Conservation (phyloP, 352 stramenopile species). For the Globisporangium yorkense region DNA sequence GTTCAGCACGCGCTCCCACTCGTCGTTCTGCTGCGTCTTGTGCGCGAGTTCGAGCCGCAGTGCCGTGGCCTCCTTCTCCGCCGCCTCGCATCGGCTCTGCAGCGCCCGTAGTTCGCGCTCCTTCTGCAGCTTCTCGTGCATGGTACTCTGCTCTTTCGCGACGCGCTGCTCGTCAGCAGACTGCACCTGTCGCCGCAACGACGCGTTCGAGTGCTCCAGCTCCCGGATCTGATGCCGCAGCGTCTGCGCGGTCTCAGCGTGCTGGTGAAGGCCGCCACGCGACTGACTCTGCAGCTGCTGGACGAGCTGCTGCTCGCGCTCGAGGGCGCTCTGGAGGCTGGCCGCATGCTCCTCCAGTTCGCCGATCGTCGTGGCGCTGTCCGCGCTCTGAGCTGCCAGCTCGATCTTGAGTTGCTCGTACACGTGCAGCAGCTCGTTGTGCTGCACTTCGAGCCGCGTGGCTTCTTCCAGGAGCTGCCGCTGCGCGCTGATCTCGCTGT, state of each 20-base stretch:
- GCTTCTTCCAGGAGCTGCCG: constrained; percentile 12
- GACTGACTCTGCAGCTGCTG: constrained; percentile 40
- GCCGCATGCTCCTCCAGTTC: constrained; percentile 47
- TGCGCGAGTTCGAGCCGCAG: constrained; percentile 16
- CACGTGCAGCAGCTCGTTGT: constrained; percentile 25
- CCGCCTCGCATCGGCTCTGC: constrained; percentile 22
- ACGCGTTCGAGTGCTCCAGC: constrained; percentile 27
- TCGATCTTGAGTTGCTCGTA: constrained; percentile 39
- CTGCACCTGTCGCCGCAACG: constrained; percentile 31
- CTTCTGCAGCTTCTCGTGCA: constrained; percentile 50
- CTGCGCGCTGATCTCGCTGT: constrained; percentile 21
- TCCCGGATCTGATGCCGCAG: constrained; percentile 18
- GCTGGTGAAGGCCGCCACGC: constrained; percentile 21
- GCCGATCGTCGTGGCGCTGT: constrained; percentile 23
- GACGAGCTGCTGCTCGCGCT: constrained; percentile 43
- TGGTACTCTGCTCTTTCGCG: constrained; percentile 35
- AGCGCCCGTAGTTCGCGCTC: constrained; percentile 38
- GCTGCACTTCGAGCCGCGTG: constrained; percentile 15
- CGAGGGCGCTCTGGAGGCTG: constrained; percentile 57
- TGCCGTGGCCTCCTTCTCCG: constrained; percentile 20
- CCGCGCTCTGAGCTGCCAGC: constrained; percentile 16
- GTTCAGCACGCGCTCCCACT: constrained; percentile 31
- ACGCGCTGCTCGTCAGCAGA: constrained; percentile 25
- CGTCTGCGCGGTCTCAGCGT: constrained; percentile 12
- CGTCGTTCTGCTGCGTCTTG: constrained; percentile 15